Conservation (phyloP, 2,329 filamentous ascomycete genomes). For the Monilinia laxa region DNA sequence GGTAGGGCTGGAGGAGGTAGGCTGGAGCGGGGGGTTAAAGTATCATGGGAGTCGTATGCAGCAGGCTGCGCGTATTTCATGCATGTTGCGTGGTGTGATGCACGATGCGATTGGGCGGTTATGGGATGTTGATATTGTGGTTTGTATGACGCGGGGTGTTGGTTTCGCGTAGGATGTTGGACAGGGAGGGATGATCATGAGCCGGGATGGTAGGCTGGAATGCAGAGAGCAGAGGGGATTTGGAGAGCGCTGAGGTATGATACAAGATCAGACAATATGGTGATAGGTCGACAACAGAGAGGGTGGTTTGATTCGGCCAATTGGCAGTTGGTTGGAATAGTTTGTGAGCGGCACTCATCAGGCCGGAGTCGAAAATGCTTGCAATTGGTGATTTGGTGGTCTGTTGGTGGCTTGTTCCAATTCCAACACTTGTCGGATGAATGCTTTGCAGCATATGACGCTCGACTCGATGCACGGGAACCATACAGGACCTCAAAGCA, state of each 20-base stretch:
- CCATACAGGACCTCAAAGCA: background rate
- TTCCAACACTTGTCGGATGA: no score
- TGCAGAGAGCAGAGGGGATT: no score
- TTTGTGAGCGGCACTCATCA: background rate
- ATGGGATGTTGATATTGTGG: background rate
- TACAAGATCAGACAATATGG: no score
- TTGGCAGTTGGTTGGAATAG: background rate
- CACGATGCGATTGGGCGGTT: no score
- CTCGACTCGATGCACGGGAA: background rate
- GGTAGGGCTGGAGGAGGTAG: background rate
- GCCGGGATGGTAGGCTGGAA: background rate
- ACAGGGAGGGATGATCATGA: no score
- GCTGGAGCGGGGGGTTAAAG: background rate
- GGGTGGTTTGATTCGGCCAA: background rate
- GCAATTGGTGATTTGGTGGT: background rate
- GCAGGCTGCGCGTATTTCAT: background rate
- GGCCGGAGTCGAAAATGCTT: background rate
- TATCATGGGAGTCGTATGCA: background rate
- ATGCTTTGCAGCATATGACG: background rate
- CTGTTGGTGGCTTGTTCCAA: background rate
- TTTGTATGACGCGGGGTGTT: background rate
- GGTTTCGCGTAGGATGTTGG: background rate
- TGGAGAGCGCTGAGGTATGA: background rate
- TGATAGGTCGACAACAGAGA: background rate
- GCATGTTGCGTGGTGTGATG: background rate